Conservation (phyloP, 257 asterid species). For the Solanum dulcamara region DNA sequence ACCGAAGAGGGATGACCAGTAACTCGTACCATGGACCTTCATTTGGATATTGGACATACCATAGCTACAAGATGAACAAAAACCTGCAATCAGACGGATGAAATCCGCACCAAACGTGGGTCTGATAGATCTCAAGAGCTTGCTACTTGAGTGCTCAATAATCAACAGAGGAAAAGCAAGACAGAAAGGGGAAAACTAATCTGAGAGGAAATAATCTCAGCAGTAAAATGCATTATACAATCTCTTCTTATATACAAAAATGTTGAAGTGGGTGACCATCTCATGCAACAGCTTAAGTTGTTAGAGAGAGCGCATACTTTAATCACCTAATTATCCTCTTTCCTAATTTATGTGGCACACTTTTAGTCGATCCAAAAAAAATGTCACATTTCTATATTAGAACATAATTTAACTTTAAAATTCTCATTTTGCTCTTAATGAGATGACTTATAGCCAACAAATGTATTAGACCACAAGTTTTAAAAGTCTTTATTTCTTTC, state of each 20-base stretch:
- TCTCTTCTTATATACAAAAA: background rate
- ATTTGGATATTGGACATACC: slow-evolving; percentile 89
- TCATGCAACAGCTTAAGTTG: background rate
- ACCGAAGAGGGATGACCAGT: slow-evolving; percentile 92
- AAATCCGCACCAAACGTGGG: background rate
- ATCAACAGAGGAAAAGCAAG: background rate
- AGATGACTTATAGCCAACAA: background rate
- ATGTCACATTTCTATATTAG: background rate
- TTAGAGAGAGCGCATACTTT: background rate
- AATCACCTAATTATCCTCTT: background rate
- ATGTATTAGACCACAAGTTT: background rate
- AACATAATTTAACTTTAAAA: background rate
- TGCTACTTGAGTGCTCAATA: background rate
- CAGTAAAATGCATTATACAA: background rate
- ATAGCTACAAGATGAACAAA: slow-evolving; percentile 46
- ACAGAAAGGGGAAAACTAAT: background rate
- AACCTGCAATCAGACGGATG: background rate
- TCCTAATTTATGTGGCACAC: background rate
- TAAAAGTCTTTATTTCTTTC: background rate
- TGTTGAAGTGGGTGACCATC: background rate
- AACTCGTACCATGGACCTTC: slow-evolving; percentile 99
- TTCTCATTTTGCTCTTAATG: background rate
- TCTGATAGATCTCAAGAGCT: background rate
- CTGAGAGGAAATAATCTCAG: background rate
- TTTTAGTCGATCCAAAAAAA: background rate